These are phyloP conservation scores for Quercus glauca DNA, from an alignment of 306 rosid species.

Conservation along the genomic window DNA sequence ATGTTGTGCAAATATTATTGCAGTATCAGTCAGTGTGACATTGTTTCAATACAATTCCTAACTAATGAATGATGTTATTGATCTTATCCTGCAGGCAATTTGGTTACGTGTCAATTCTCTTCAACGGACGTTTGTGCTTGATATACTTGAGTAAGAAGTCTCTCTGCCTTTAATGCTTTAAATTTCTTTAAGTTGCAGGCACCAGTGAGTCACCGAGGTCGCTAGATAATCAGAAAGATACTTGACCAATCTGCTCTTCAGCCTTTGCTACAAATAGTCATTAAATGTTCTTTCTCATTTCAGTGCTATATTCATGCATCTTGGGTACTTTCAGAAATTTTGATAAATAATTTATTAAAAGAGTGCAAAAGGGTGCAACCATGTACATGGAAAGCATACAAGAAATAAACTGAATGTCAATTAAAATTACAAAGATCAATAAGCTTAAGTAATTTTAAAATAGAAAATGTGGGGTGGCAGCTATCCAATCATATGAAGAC, in stretches of 20 bases:
- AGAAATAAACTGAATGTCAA: no score
- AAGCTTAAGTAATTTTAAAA: no score
- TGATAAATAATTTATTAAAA: no score
- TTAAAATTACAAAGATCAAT: no score
- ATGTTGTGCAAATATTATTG: neutral
- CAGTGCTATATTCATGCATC: neutral
- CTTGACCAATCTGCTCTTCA: slow-evolving; percentile 15
- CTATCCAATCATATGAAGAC: no score
- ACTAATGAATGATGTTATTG: slow-evolving; percentile 23
- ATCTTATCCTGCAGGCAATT: slow-evolving; percentile 59
- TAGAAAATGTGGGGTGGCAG: no score
- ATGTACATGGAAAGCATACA: no score
- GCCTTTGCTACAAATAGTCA: neutral
- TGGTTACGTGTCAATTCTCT: slow-evolving; percentile 76
- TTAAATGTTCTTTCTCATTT: neutral
- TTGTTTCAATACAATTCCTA: slow-evolving; percentile 19
- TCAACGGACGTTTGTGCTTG: slow-evolving; percentile 87
- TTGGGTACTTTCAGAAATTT: neutral
- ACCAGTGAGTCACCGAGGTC: neutral
- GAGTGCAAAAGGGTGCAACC: no score
- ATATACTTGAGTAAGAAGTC: slow-evolving; percentile 88
- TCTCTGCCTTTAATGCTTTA: slow-evolving; percentile 16
- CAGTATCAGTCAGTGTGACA: slow-evolving; percentile 17
- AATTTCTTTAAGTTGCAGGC: slow-evolving; percentile 3
- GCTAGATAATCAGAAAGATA: neutral